Percentiles rank a stretch among this genome's conserved stretches.
Conservation (phyloP, 2,329 filamentous ascomycete genomes). For the Xenosphaeropsis pyriputrescens region DNA sequence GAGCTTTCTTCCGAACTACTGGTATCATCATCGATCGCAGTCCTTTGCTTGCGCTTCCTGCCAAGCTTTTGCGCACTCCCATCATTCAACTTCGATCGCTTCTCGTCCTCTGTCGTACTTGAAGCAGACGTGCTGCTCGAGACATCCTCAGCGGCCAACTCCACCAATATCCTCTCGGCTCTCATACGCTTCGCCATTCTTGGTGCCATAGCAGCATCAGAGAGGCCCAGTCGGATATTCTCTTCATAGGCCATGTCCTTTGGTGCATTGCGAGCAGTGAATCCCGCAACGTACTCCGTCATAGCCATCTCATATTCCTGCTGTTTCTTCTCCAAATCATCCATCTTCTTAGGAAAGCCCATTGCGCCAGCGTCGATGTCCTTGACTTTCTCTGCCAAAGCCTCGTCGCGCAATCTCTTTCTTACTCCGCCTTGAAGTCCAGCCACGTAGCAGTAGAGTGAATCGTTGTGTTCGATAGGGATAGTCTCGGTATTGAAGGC, state of each 20-base stretch:
- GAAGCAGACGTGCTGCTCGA: not conserved
- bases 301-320: slow-evolving; percentile 39
- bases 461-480: slow-evolving; percentile 51
- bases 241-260: slow-evolving; percentile 16
- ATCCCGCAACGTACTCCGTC: slow-evolving; percentile 14
- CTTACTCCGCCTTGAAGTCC: slow-evolving; percentile 66
- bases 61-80: slow-evolving; percentile 28
- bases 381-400: slow-evolving; percentile 42
- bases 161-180: slow-evolving; percentile 39
- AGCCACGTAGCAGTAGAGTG: slow-evolving; percentile 63
- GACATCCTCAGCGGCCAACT: slow-evolving; percentile 28
- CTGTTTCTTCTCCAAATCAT: slow-evolving; percentile 31
- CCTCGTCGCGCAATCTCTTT: slow-evolving; percentile 51
- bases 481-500: slow-evolving; percentile 59
- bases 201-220: slow-evolving; percentile 34
- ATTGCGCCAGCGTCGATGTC: slow-evolving; percentile 33
- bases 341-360: slow-evolving; percentile 33
- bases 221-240: slow-evolving; percentile 16
- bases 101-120: slow-evolving; percentile 3
- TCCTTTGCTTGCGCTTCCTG: slow-evolving; percentile 28
- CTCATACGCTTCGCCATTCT: slow-evolving; percentile 49
- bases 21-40: slow-evolving; percentile 10
- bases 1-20: slow-evolving; percentile 10
- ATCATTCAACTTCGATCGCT: slow-evolving; percentile 28
- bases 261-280: slow-evolving; percentile 9